Evolutionary conservation across 257 asterid species (phyloP), one percentile per base, ranked within the genome.

Genomic region (Ilex aquifolium): DNA sequence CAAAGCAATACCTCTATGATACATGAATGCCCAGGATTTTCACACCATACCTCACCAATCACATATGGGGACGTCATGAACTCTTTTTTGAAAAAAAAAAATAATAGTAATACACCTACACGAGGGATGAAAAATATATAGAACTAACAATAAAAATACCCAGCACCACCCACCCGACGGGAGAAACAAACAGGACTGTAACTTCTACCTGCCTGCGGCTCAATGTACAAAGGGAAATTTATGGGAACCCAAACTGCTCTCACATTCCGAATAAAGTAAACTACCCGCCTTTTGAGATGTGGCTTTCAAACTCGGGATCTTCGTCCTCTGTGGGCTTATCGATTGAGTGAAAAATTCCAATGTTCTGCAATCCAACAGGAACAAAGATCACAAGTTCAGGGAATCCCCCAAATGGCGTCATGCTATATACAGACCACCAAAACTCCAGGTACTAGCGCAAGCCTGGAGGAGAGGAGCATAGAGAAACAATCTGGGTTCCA

Each of bases 391-490:
- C 48, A 39, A 10, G 57, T 46, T 49, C 44, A 12, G 57, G 67
- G 76, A 56, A 60, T 67, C 67, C 79, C 72, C 72, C 69, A 67
- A 57, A 54, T 39, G 65, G 77, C 66, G 0, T 67, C 83, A 73
- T 69, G 82, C 86, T 82, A 88, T 74, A 86, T 77, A 78, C 94
- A 81, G 56, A 81, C 69, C 75, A 74, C 90, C 72, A 76, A 77
- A 74, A 69, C 79, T 66, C 88, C 70, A 69, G 79, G 64, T 63
- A 81, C 79, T 66, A 81, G 90, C 90, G 81, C 62, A 78, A 76
- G 61, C 79, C 76, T 56, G 72, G 72, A 73, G 69, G 74, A 80
- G 56, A 6, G 31, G 42, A 69, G 70, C 63, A 66, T 55, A 75
- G 66, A 54, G 74, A 73, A 78, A 78, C 73, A 74, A 75, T 72